Evolutionary conservation across 73 alveolate species (phyloP).

Genomic region (Tetrahymena thermophila): DNA sequence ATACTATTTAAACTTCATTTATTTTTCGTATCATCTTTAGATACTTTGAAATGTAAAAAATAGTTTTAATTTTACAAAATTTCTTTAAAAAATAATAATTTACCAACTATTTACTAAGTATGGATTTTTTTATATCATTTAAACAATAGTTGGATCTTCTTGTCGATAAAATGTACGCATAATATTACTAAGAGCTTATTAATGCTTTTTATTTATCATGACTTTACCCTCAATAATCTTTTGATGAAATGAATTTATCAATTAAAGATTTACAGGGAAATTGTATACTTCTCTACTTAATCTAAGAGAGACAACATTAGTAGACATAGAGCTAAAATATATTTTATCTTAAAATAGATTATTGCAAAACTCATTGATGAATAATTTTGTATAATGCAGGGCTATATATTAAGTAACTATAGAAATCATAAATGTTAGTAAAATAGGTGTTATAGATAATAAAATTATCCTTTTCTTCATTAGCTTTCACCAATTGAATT

Average conservation of each 20-base stretch:
- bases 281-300: background rate
- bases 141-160: background rate
- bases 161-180: background rate
- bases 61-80: too few relatives aligned
- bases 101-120: background rate
- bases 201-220: background rate
- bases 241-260: background rate
- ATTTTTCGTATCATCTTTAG: too few relatives aligned
- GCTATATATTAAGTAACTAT: background rate
- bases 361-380: background rate
- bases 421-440: background rate
- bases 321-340: background rate
- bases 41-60: too few relatives aligned
- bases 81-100: background rate
- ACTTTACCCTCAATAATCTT: background rate
- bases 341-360: background rate
- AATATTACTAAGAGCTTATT: background rate
- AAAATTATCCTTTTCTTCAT: background rate
- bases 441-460: background rate
- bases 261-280: background rate
- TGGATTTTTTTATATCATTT: background rate
- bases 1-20: too few relatives aligned
- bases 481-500: background rate
- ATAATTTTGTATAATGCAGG: background rate
- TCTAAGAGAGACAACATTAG: background rate